Evolutionary conservation across 306 rosid genomes (phyloP).

Genomic region (Cotoneaster glaucophyllus): DNA sequence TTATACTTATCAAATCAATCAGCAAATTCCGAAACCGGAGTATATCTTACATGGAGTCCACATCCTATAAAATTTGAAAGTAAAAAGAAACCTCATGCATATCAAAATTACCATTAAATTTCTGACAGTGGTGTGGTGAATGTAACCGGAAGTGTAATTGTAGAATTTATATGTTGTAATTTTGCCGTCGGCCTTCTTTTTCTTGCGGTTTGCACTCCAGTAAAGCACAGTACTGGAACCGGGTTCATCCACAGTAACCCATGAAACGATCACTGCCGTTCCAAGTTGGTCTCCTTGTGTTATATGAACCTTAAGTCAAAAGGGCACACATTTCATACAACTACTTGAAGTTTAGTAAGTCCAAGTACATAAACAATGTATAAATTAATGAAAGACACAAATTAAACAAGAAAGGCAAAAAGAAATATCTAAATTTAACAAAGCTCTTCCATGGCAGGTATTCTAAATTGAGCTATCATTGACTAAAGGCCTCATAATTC

Average conservation of each 20-base stretch:
- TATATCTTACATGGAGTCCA: neutral
- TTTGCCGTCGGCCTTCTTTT: constrained; percentile 30
- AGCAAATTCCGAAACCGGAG: neutral
- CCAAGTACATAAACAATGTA: too few species aligned
- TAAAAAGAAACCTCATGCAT: neutral
- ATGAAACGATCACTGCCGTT: constrained; percentile 55
- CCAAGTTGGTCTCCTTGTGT: constrained; percentile 69
- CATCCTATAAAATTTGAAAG: neutral
- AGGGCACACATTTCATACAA: neutral
- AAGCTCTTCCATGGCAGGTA: too few species aligned
- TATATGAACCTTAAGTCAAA: constrained; percentile 51
- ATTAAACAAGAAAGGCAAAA: too few species aligned
- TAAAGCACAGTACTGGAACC: constrained; percentile 43
- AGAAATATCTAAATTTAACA: too few species aligned
- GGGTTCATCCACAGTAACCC: constrained; percentile 50
- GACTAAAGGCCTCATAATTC: neutral
- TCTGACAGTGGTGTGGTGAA: constrained; percentile 46
- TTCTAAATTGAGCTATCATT: too few species aligned
- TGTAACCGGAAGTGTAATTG: constrained; percentile 57
- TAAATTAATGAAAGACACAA: too few species aligned
- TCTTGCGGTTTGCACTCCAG: constrained; percentile 32
- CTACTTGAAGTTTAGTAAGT: neutral
- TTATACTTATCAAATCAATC: neutral
- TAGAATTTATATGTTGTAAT: constrained; percentile 35
- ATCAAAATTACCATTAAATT: constrained; percentile 23